Evolutionary conservation across 1,284 basidiomycete genomes (phyloP).

Genomic region (Ceratobasidium theobromae): DNA sequence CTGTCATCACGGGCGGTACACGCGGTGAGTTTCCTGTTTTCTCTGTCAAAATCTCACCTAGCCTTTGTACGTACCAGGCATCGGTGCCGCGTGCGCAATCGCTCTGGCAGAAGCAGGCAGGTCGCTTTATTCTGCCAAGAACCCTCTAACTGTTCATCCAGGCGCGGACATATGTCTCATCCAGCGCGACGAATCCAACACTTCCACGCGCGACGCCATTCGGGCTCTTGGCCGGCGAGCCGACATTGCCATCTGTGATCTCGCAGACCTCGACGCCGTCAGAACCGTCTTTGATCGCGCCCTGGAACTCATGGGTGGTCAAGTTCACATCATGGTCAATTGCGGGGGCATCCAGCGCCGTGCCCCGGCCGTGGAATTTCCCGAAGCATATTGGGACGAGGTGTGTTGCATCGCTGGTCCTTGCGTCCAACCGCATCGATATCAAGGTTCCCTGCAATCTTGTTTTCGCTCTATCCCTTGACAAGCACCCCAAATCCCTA

Average conservation of each 20-base stretch:
- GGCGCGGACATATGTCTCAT: slow-evolving; percentile 84
- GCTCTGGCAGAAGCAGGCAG: slow-evolving; percentile 64
- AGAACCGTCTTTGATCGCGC: slow-evolving; percentile 66
- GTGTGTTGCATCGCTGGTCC: slow-evolving; percentile 49
- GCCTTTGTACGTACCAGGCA: slow-evolving; percentile 50
- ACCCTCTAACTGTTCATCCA: too few relatives aligned
- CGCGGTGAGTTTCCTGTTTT: slow-evolving; percentile 14
- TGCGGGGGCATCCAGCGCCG: slow-evolving; percentile 93
- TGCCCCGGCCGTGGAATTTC: slow-evolving; percentile 78
- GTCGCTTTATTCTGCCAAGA: too few relatives aligned
- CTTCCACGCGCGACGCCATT: slow-evolving; percentile 59
- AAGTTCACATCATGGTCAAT: slow-evolving; percentile 87
- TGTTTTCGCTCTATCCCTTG: background rate
- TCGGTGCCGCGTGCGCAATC: slow-evolving; percentile 69
- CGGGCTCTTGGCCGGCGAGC: slow-evolving; percentile 48
- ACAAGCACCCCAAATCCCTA: slow-evolving; percentile 17
- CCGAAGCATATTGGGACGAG: slow-evolving; percentile 88
- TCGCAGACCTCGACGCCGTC: slow-evolving; percentile 68
- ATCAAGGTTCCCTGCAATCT: too few relatives aligned
- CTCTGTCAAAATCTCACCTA: slow-evolving; percentile 18
- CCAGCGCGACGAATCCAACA: slow-evolving; percentile 60
- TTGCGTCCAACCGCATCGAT: too few relatives aligned
- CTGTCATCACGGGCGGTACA: slow-evolving; percentile 42
- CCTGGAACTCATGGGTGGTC: slow-evolving; percentile 57
- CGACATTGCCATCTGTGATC: slow-evolving; percentile 70